Evolutionary conservation across 257 asterid species (phyloP).

Genomic region (Solanum etuberosum): DNA sequence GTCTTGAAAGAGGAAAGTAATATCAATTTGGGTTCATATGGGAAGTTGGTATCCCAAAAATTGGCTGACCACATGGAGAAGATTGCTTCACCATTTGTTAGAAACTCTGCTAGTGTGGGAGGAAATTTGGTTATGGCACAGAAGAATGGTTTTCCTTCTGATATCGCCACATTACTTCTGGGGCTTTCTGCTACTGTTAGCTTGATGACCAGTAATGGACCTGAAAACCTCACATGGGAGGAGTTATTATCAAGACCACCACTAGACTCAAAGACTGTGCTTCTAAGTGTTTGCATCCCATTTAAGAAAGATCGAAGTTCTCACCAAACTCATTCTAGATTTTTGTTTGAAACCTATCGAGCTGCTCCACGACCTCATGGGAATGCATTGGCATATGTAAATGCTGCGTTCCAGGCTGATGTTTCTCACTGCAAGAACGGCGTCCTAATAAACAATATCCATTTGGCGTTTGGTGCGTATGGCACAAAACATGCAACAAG

Average conservation of each 20-base stretch:
- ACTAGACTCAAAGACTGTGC: slow-evolving; percentile 32
- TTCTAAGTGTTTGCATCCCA: slow-evolving; percentile 46
- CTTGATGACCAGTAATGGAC: slow-evolving; percentile 18
- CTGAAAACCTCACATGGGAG: slow-evolving; percentile 30
- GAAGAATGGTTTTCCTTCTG: slow-evolving; percentile 60
- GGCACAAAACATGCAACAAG: slow-evolving; percentile 42
- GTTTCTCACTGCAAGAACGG: slow-evolving; percentile 22
- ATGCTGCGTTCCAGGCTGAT: slow-evolving; percentile 57
- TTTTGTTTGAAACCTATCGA: slow-evolving; percentile 49
- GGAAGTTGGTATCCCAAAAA: slow-evolving; percentile 22
- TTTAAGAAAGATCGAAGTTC: slow-evolving; percentile 7
- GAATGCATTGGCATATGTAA: slow-evolving; percentile 58
- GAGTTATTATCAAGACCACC: slow-evolving; percentile 42
- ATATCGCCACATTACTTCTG: slow-evolving; percentile 50
- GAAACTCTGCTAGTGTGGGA: slow-evolving; percentile 61
- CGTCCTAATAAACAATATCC: slow-evolving; percentile 17
- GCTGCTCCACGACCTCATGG: slow-evolving; percentile 65
- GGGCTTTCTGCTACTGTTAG: slow-evolving; percentile 35
- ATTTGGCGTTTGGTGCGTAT: slow-evolving; percentile 49
- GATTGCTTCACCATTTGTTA: slow-evolving; percentile 41
- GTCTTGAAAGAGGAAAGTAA: slow-evolving; percentile 21
- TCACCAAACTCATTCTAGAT: slow-evolving; percentile 9
- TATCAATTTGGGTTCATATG: slow-evolving; percentile 4
- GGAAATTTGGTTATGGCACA: slow-evolving; percentile 75
- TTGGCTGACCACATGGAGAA: slow-evolving; percentile 59